Evolutionary conservation across 2,329 filamentous ascomycete genomes (phyloP).

Genomic region (Cordyceps tenuipes): DNA sequence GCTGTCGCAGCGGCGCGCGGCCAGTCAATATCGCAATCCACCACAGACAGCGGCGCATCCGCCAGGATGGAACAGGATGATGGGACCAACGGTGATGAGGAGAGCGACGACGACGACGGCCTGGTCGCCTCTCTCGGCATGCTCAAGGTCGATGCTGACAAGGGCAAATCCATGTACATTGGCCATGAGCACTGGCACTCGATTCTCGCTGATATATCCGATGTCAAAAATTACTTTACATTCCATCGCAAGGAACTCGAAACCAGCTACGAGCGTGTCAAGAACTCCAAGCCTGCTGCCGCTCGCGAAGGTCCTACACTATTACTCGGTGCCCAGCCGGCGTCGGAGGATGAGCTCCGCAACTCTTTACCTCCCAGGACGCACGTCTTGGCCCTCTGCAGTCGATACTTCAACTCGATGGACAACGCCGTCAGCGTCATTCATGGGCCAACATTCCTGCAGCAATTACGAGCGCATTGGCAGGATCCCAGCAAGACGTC

Average conservation of each 20-base stretch:
- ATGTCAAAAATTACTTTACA: conserved; percentile 86
- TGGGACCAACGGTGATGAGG: conserved; percentile 47
- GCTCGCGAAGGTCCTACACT: conserved; percentile 64
- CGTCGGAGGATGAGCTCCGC: conserved; percentile 68
- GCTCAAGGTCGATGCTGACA: conserved; percentile 70
- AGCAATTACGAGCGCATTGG: conserved; percentile 60
- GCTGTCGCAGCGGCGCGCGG: conserved; percentile 25
- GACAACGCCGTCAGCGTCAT: conserved; percentile 65
- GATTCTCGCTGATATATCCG: conserved; percentile 72
- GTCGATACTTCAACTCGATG: conserved; percentile 82
- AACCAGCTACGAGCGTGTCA: conserved; percentile 68
- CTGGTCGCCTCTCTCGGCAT: conserved; percentile 68
- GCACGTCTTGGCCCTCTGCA: conserved; percentile 75
- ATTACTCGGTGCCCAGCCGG: conserved; percentile 65
- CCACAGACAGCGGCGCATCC: conserved; percentile 37
- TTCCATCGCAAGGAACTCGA: conserved; percentile 85
- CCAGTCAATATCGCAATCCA: conserved; percentile 28
- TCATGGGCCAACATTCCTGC: conserved; percentile 77
- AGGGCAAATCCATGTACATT: conserved; percentile 71
- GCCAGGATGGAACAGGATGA: conserved; percentile 47
- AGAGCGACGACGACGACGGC: conserved; percentile 62
- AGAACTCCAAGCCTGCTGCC: conserved; percentile 54
- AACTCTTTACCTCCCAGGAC: conserved; percentile 72
- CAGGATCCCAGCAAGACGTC: conserved; percentile 62
- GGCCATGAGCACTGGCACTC: conserved; percentile 80